A percentile compares a stretch with the other conserved stretches of the same genome.
Evolutionary conservation across 139 green algal species (phyloP).

Genomic region (Zygnema cylindricum): DNA sequence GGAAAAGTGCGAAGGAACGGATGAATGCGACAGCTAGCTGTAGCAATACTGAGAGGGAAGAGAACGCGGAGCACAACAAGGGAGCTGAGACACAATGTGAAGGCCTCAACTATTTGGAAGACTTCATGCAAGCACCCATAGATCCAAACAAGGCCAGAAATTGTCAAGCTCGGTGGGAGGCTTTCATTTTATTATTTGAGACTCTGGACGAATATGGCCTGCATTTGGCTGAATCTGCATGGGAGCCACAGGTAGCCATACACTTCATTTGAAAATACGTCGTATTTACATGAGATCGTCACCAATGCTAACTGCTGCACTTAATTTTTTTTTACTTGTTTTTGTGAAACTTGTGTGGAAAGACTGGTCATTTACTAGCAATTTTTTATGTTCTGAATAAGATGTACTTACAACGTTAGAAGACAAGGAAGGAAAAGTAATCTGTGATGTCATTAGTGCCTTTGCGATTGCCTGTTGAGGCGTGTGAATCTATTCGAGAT

Average conservation of each 20-base stretch:
- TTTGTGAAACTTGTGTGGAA: too few species aligned
- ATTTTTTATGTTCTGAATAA: too few species aligned
- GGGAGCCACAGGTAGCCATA: constrained; percentile 55
- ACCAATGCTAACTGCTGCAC: too few species aligned
- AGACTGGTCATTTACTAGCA: too few species aligned
- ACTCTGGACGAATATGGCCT: constrained; percentile 55
- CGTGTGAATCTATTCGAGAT: too few species aligned
- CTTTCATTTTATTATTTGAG: constrained; percentile 50
- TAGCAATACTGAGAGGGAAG: constrained; percentile 15
- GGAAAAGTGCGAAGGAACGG: neutral
- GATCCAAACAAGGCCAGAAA: neutral
- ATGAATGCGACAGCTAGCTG: neutral
- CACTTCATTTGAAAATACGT: too few species aligned
- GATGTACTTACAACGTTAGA: too few species aligned
- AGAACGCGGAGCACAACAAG: constrained; percentile 21
- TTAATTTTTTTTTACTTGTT: too few species aligned
- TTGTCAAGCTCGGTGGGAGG: constrained; percentile 42
- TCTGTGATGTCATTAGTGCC: too few species aligned
- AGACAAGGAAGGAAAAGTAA: too few species aligned
- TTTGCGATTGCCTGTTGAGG: too few species aligned
- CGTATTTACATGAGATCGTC: too few species aligned
- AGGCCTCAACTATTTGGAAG: neutral
- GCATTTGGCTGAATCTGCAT: constrained; percentile 48
- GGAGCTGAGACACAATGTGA: neutral
- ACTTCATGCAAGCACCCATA: constrained; percentile 21